A percentile compares a stretch with the other conserved stretches of the same genome.
phyloP scores from a whole-genome alignment of 176 grass and related monocot species.

The Pontederia crassipes region DNA sequence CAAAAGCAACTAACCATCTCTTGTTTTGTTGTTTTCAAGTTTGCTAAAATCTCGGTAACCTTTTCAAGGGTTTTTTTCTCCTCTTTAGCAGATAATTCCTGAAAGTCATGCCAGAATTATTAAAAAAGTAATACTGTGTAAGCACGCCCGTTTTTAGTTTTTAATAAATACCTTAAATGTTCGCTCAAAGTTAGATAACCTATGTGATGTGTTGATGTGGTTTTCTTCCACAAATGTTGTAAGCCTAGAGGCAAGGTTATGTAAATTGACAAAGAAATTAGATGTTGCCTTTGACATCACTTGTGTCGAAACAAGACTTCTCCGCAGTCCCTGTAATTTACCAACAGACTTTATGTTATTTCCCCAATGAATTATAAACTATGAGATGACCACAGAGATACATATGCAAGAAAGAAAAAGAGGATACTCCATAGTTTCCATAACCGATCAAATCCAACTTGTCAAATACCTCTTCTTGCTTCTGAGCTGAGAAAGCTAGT shows the following conservation, averaged over 20 bases:
- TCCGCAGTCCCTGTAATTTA: conserved; percentile 39
- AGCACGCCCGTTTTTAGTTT: conserved; percentile 5
- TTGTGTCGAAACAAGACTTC: conserved; percentile 54
- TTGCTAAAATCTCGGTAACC: conserved; percentile 53
- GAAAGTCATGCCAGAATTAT: conserved; percentile 15
- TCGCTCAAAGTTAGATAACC: conserved; percentile 48
- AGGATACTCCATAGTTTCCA: neutral
- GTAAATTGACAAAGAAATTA: conserved; percentile 47
- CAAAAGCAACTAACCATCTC: conserved; percentile 42
- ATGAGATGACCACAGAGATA: conserved; percentile 1
- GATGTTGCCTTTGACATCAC: conserved; percentile 55
- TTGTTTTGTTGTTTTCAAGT: conserved; percentile 41
- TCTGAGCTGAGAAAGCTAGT: conserved; percentile 41
- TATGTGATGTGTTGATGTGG: conserved; percentile 25
- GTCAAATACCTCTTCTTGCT: conserved; percentile 41
- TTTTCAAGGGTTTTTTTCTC: conserved; percentile 47
- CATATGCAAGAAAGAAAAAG: conserved; percentile 5
- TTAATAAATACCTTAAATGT: conserved; percentile 53
- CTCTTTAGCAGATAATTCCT: conserved; percentile 51
- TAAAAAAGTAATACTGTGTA: conserved; percentile 2
- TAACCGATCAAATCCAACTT: no score
- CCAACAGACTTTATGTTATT: neutral
- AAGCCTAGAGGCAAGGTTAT: conserved; percentile 26
- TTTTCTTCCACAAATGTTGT: conserved; percentile 44
- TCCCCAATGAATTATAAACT: no score